phyloP scores from a whole-genome alignment of 2,329 filamentous ascomycete species.

The Escovopsis weberi region DNA sequence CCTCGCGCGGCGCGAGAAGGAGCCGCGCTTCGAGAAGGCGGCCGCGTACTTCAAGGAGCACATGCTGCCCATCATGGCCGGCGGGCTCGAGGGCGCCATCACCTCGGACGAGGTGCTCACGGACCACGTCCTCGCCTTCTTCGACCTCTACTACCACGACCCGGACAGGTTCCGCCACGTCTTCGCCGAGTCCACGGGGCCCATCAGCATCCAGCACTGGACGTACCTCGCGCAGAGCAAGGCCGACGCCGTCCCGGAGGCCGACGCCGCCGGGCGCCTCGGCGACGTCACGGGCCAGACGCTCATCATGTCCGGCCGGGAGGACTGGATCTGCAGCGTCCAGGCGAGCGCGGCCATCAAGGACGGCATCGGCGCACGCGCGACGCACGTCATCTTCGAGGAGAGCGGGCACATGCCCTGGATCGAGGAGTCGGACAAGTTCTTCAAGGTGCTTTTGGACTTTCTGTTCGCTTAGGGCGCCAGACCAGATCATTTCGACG shows the following conservation, averaged over 20 bases:
- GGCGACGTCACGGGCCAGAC: background rate
- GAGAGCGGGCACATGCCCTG: slow-evolving; percentile 3
- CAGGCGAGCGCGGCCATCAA: background rate
- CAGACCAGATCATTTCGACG: no score
- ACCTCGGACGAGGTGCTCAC: background rate
- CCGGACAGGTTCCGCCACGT: background rate
- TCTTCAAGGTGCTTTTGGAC: background rate
- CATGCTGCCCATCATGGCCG: no score
- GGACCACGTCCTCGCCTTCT: background rate
- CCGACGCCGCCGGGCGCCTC: background rate
- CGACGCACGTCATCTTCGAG: background rate
- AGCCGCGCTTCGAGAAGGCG: background rate
- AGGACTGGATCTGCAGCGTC: background rate
- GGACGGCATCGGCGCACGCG: background rate
- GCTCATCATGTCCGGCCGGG: background rate
- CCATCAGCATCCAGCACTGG: background rate
- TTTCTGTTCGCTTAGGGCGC: background rate
- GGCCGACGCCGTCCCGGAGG: background rate
- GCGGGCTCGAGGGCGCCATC: background rate
- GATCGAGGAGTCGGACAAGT: slow-evolving; percentile 1
- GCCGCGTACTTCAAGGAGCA: background rate
- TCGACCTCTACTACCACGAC: background rate
- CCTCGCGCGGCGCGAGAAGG: background rate
- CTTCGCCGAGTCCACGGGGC: background rate
- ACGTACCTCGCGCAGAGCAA: background rate